Conservation (phyloP, 139 green algal genomes). For the Chlamydomonas applanata region DNA sequence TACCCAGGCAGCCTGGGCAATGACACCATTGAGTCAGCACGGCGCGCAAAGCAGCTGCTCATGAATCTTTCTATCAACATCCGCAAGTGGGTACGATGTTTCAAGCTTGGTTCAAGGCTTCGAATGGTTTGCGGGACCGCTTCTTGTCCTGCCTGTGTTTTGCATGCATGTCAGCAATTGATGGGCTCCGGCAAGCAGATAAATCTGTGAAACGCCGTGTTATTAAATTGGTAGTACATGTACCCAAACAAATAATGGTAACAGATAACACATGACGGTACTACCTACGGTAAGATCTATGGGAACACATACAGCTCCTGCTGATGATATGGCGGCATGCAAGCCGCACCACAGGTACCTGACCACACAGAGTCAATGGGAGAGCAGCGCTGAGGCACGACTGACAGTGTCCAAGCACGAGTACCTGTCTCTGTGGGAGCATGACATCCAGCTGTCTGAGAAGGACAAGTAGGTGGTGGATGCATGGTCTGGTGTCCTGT, state of each 20-base stretch:
- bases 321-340: neutral
- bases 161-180: no score
- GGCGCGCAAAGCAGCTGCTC: slow-evolving; percentile 17
- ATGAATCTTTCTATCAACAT: slow-evolving; percentile 17
- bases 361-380: neutral
- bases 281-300: neutral
- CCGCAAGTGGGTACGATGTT: slow-evolving; percentile 1
- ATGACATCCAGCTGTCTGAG: slow-evolving; percentile 6
- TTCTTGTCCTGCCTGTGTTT: neutral
- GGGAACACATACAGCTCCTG: neutral
- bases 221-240: no score
- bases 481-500: neutral
- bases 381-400: slow-evolving; percentile 12
- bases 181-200: no score
- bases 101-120: no score
- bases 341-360: slow-evolving; percentile 1
- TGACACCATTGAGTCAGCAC: neutral
- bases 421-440: neutral
- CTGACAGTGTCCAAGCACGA: slow-evolving; percentile 9
- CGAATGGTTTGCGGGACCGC: neutral
- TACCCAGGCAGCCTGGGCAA: slow-evolving; percentile 18
- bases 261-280: neutral
- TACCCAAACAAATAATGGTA: no score
- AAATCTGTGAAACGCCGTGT: no score
- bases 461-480: neutral